A percentile compares a stretch with the other conserved stretches of the same genome.
phyloP scores from a whole-genome alignment of 2,329 filamentous ascomycete species.

The Alternaria sp. region DNA sequence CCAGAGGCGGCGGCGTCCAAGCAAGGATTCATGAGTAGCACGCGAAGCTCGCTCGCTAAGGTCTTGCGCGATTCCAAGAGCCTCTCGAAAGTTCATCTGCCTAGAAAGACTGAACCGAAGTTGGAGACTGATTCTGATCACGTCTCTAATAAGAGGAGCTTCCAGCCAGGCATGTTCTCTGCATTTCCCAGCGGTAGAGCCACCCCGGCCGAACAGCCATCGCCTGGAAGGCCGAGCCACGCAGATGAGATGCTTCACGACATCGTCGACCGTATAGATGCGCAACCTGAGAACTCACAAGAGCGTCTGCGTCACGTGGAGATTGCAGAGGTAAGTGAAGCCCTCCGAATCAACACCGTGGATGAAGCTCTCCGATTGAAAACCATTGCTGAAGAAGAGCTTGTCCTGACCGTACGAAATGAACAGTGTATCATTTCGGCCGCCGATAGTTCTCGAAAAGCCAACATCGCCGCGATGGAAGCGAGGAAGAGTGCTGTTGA shows the following conservation, averaged over 20 bases:
- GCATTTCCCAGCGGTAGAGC: neutral
- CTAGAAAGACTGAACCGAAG: constrained; percentile 5
- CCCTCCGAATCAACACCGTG: neutral
- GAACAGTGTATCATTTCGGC: constrained; percentile 30
- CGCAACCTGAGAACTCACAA: constrained; percentile 11
- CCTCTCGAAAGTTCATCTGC: constrained; percentile 18
- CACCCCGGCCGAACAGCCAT: neutral
- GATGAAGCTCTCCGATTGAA: constrained; percentile 3
- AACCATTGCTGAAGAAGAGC: constrained; percentile 2
- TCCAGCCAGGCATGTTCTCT: neutral
- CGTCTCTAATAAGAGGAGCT: neutral
- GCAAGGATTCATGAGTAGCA: constrained; percentile 20
- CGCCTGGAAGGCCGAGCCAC: neutral
- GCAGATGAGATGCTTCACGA: constrained; percentile 12
- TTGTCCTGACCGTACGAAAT: constrained; percentile 16
- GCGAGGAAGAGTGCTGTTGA: constrained; percentile 29
- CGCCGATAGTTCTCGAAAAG: constrained; percentile 24
- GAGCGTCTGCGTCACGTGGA: constrained; percentile 26
- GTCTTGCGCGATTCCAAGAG: constrained; percentile 26
- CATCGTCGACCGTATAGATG: constrained; percentile 18
- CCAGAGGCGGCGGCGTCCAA: constrained; percentile 13
- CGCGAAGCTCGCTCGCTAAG: constrained; percentile 23
- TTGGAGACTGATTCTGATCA: neutral
- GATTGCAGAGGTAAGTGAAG: constrained; percentile 34
- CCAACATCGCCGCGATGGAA: constrained; percentile 22